Percentiles rank a stretch among this genome's conserved stretches.
Conservation (phyloP, 306 rosid genomes). For the Quercus glauca region DNA sequence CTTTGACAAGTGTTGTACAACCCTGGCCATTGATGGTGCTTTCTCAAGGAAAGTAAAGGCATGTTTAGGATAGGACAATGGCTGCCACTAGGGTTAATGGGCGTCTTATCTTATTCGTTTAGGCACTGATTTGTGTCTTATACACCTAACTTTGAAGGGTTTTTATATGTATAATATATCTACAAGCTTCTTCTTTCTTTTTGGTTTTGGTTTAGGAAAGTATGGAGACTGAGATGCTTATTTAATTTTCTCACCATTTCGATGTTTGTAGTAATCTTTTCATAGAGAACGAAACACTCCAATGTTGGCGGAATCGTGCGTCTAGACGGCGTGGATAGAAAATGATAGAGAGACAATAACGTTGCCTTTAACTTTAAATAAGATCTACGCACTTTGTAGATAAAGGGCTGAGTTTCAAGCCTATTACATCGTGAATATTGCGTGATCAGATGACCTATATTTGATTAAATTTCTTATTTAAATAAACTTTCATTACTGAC, state of each 20-base stretch:
- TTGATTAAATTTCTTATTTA: neutral
- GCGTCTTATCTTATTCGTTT: conserved; percentile 26
- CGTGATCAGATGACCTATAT: neutral
- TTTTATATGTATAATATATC: neutral
- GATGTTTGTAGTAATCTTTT: conserved; percentile 1
- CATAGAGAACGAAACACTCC: neutral
- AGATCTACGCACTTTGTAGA: neutral
- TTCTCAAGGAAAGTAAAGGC: conserved; percentile 20
- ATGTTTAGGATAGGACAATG: conserved; percentile 28
- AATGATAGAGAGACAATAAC: neutral
- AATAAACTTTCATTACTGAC: neutral
- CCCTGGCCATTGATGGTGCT: conserved; percentile 8
- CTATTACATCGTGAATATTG: neutral
- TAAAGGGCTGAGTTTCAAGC: neutral
- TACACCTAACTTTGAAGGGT: conserved; percentile 13
- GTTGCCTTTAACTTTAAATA: neutral
- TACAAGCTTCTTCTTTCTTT: neutral
- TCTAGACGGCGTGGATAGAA: neutral
- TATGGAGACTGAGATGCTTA: neutral
- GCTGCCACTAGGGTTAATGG: conserved; percentile 31
- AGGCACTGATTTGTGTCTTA: conserved; percentile 12
- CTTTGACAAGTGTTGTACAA: conserved; percentile 7
- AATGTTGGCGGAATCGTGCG: neutral
- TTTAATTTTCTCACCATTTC: neutral
- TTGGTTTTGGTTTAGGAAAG: neutral